phyloP scores from a whole-genome alignment of 805 yeast species.

The Ogataea pilisensis region DNA sequence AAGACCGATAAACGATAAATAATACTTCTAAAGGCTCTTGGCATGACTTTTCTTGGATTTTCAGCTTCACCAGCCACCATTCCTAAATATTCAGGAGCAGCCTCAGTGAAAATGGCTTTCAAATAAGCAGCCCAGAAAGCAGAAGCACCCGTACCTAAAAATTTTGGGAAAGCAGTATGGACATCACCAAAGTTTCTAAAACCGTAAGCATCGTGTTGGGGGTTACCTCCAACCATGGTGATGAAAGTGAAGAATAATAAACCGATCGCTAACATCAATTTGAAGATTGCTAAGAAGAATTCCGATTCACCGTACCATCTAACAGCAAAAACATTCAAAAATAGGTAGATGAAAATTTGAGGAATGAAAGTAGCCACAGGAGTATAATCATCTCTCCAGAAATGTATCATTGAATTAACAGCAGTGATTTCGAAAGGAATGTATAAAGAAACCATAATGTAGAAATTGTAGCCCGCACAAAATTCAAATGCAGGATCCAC shows the following conservation, averaged over 20 bases:
- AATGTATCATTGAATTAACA: slow-evolving; percentile 52
- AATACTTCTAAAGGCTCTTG: slow-evolving; percentile 36
- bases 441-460: slow-evolving; percentile 41
- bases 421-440: slow-evolving; percentile 46
- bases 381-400: slow-evolving; percentile 45
- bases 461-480: slow-evolving; percentile 35
- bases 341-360: slow-evolving; percentile 39
- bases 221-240: slow-evolving; percentile 57
- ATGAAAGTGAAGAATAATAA: slow-evolving; percentile 46
- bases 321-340: slow-evolving; percentile 44
- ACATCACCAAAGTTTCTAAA: slow-evolving; percentile 24
- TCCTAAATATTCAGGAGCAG: slow-evolving; percentile 39
- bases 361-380: slow-evolving; percentile 43
- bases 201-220: slow-evolving; percentile 46
- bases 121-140: slow-evolving; percentile 34
- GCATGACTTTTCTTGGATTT: slow-evolving; percentile 37
- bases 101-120: slow-evolving; percentile 35
- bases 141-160: slow-evolving; percentile 42
- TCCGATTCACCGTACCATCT: slow-evolving; percentile 49
- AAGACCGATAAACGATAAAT: slow-evolving; percentile 38
- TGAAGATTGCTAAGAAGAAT: slow-evolving; percentile 43
- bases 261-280: slow-evolving; percentile 44
- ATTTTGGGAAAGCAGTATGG: slow-evolving; percentile 39
- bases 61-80: slow-evolving; percentile 40
- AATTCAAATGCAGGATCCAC: slow-evolving; percentile 36